These are phyloP conservation scores for Coemansia sp. DNA, from an alignment of 192 early-diverging fungal species.

Conservation along the genomic window DNA sequence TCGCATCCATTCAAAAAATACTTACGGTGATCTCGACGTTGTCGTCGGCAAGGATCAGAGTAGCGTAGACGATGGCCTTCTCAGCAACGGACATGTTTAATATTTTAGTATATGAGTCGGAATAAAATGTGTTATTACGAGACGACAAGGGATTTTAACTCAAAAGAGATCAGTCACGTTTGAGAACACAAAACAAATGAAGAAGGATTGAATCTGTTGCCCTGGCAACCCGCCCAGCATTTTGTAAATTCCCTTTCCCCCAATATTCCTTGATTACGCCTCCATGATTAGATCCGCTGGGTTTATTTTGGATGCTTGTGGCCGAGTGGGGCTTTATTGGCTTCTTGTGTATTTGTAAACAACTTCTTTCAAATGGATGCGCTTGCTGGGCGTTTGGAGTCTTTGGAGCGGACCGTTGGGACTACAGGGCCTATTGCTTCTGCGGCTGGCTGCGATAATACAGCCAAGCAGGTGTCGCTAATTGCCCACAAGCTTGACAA, in stretches of 20 bases:
- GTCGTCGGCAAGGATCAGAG: conserved; percentile 98
- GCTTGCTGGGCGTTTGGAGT: conserved; percentile 23
- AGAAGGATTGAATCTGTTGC: conserved; percentile 7
- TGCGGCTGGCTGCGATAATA: too few relatives aligned
- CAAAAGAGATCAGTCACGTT: conserved; percentile 50
- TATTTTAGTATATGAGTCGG: not conserved
- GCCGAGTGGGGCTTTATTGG: not conserved
- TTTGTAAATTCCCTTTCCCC: too few relatives aligned
- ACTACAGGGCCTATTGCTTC: not conserved
- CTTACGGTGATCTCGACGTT: conserved; percentile 92
- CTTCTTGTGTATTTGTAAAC: too few relatives aligned
- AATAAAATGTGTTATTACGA: conserved; percentile 25
- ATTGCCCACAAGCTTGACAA: conserved; percentile 30
- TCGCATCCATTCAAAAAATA: conserved; percentile 22
- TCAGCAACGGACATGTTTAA: conserved; percentile 65
- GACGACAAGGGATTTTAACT: conserved; percentile 47
- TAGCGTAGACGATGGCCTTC: conserved; percentile 90
- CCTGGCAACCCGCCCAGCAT: too few relatives aligned
- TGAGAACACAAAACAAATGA: conserved; percentile 21
- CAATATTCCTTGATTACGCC: too few relatives aligned
- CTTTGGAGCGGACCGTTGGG: conserved; percentile 40
- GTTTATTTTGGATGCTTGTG: too few relatives aligned
- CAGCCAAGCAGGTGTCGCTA: conserved; percentile 22
- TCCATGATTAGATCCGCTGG: too few relatives aligned
- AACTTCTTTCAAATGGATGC: conserved; percentile 23